Evolutionary conservation across 1,284 basidiomycete species (phyloP).

Genomic region (Athelia psychrophila): DNA sequence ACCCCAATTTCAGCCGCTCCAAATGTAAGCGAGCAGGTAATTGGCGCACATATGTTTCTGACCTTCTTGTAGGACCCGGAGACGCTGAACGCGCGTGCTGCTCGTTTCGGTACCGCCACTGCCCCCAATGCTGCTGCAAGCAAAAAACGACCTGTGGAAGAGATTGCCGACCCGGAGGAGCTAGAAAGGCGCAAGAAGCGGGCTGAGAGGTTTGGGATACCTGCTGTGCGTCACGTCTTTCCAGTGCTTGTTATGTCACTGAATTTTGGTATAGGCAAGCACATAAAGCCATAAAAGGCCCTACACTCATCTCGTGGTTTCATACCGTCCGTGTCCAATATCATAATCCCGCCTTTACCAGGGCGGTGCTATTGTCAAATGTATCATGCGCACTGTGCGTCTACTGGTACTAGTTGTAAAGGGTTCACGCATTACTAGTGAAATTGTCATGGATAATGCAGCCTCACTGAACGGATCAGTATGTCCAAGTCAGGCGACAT

Average conservation of each 20-base stretch:
- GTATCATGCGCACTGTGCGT: no score
- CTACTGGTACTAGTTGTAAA: no score
- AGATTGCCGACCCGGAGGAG: conserved; percentile 53
- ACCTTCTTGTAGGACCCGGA: conserved; percentile 37
- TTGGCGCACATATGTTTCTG: neutral
- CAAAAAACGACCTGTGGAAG: conserved; percentile 43
- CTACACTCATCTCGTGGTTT: conserved; percentile 1
- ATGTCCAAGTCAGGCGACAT: no score
- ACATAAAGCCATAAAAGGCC: neutral
- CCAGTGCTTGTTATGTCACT: no score
- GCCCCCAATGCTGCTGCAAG: conserved; percentile 10
- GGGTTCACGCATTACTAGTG: no score
- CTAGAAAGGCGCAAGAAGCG: conserved; percentile 55
- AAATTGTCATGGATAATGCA: no score
- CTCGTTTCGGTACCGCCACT: conserved; percentile 44
- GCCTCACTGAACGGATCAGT: no score
- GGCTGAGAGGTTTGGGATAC: conserved; percentile 54
- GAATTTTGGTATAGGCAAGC: neutral
- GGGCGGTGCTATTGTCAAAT: neutral
- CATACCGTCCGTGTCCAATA: neutral
- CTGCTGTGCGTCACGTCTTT: neutral
- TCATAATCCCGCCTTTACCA: neutral
- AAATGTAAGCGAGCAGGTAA: conserved; percentile 11
- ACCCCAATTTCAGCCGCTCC: conserved; percentile 5
- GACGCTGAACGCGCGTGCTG: conserved; percentile 46